Conservation (phyloP, 164 flowering plant species). For the Saururus chinensis region DNA sequence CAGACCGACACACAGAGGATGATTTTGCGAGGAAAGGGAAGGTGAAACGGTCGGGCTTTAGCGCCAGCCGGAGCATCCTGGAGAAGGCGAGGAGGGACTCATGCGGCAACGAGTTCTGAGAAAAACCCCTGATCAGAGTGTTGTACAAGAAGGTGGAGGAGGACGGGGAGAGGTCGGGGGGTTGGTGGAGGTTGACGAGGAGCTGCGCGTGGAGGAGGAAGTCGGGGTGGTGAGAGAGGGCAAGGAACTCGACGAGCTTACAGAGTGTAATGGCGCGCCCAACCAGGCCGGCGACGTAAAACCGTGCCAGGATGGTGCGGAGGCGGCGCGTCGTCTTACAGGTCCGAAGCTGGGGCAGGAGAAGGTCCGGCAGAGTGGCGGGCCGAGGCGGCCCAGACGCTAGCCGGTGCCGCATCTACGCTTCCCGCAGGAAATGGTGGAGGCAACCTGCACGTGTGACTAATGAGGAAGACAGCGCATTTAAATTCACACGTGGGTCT, state of each 20-base stretch:
- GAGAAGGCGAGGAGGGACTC: slow-evolving; percentile 8
- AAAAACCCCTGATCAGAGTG: slow-evolving; percentile 11
- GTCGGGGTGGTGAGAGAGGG: slow-evolving; percentile 4
- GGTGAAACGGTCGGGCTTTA: slow-evolving; percentile 17
- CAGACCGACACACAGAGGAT: background rate
- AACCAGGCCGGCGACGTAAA: slow-evolving; percentile 12
- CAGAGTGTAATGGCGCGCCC: slow-evolving; percentile 8
- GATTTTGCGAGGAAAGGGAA: slow-evolving; percentile 20
- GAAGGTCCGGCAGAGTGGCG: background rate
- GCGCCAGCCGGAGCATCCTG: slow-evolving; percentile 8
- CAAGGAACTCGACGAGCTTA: slow-evolving; percentile 14
- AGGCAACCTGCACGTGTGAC: background rate
- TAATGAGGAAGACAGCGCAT: too few relatives aligned
- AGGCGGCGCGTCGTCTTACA: slow-evolving; percentile 11
- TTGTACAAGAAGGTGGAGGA: slow-evolving; percentile 16
- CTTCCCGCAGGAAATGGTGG: background rate
- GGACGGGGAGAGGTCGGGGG: background rate
- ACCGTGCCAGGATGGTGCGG: slow-evolving; percentile 10
- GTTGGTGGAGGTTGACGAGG: slow-evolving; percentile 6
- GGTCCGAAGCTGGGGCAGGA: slow-evolving; percentile 1
- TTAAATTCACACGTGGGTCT: too few relatives aligned
- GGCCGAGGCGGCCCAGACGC: background rate
- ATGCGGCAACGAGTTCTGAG: slow-evolving; percentile 6
- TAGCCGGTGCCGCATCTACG: background rate
- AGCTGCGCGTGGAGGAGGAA: slow-evolving; percentile 14